A percentile compares a stretch with the other conserved stretches of the same genome.
phyloP scores from a whole-genome alignment of 2,329 filamentous ascomycete species.

The Penicillium palitans region DNA sequence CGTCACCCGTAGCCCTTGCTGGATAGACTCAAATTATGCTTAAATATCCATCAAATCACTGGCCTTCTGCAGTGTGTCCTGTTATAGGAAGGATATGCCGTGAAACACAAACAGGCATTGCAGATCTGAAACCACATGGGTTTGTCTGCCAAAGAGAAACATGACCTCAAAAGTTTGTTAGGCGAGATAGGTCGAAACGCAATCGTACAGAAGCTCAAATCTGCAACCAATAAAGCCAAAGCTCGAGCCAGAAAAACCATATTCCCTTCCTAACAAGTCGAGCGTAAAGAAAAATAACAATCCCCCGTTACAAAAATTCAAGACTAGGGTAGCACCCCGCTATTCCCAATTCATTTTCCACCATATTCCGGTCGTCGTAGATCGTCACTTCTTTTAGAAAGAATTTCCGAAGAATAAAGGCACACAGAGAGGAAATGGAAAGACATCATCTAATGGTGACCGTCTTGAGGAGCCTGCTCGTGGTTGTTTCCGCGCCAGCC shows the following conservation, averaged over 20 bases:
- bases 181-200: not conserved
- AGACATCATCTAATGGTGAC: constrained; percentile 14
- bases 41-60: not conserved
- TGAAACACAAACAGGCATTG: not conserved
- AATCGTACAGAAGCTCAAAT: not conserved
- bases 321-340: not conserved
- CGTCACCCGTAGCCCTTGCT: not conserved
- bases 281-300: constrained; percentile 1
- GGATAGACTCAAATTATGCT: not conserved
- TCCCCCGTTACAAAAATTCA: not conserved
- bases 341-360: not conserved
- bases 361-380: constrained; percentile 4
- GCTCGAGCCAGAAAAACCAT: not conserved
- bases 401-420: not conserved
- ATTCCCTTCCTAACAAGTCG: not conserved
- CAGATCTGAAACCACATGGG: constrained; percentile 1
- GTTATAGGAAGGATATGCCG: not conserved
- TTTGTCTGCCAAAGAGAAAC: not conserved
- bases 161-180: not conserved
- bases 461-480: constrained; percentile 21
- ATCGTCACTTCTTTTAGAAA: constrained; percentile 15
- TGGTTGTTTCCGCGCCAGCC: constrained; percentile 28
- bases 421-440: not conserved
- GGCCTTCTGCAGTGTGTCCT: not conserved
- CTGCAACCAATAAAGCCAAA: not conserved